Evolutionary conservation across 2,329 filamentous ascomycete genomes (phyloP).

Genomic region (Chrysosphaeria jannelii): DNA sequence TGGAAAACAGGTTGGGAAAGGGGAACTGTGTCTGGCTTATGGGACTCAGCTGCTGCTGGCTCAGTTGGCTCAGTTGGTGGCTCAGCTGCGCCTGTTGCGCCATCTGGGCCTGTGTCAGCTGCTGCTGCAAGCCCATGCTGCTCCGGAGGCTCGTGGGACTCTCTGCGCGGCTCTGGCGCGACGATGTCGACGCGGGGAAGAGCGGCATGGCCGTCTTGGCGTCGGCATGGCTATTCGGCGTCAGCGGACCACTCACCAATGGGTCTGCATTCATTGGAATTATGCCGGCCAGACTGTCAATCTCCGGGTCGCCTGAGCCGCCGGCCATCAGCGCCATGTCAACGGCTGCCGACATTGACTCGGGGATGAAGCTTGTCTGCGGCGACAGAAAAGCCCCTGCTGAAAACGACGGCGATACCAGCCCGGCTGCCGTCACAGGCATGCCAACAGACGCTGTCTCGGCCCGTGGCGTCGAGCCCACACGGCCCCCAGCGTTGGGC

Average conservation of each 20-base stretch:
- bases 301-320: conserved; percentile 4
- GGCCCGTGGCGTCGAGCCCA: conserved; percentile 40
- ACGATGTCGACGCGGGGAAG: conserved; percentile 41
- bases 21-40: conserved; percentile 13
- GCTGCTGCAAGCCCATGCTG: too few species aligned
- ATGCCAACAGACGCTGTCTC: conserved; percentile 60
- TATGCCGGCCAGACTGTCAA: conserved; percentile 5
- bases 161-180: conserved; percentile 47
- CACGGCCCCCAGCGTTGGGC: conserved; percentile 28
- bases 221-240: conserved; percentile 29
- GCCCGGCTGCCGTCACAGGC: conserved; percentile 8
- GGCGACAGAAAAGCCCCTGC: conserved; percentile 11
- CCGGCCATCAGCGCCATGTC: conserved; percentile 5
- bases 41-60: conserved; percentile 5
- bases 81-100: conserved; percentile 11
- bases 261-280: conserved; percentile 3
- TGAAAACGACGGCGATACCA: too few species aligned
- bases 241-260: conserved; percentile 20
- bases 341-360: conserved; percentile 4
- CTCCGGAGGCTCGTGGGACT: conserved; percentile 30
- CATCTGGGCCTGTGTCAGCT: conserved; percentile 12
- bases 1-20: conserved; percentile 17
- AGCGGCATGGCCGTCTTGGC: conserved; percentile 18
- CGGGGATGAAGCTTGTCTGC: conserved; percentile 6
- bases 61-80: conserved; percentile 10